Evolutionary conservation across 2,329 filamentous ascomycete species (phyloP), one percentile per base, ranked within the genome.

Genomic region (Bipolaris cookei): DNA sequence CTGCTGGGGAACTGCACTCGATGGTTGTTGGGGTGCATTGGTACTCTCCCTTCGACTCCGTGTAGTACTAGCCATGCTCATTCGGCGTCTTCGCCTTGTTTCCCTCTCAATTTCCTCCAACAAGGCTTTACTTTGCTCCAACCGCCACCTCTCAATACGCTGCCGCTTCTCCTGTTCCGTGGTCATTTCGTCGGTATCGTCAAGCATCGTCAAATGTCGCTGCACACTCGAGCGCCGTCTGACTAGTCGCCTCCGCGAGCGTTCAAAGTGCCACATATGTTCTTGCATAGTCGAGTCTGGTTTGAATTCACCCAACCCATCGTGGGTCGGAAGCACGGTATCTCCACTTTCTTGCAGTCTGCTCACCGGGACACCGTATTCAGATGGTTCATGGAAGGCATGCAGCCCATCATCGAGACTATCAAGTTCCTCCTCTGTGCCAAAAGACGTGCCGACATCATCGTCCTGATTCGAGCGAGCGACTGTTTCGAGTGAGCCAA

Each of bases 371-470:
- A 70, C 64, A 39, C 70, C 69, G 51, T 70, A 67, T 23, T 77
- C 71, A 1, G 79, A 81, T 14, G 84, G 81, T 42, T 91, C 87
- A 49, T 92, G 87, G 72, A 97, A 97, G 41, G 92, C 93, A 63
- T 93, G 90, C 1, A 98, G 82, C 51, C 96, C 93, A 71, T 94
- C 93, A 74, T 98, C 94, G 38, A 98, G 83, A 72, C 92, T 97
- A 75, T 99, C 95, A 42, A 98, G 82, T 74, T 98, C 94, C 20
- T 83, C 82, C 37, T 81, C 79, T 4, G 76, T 81, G 13, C 76
- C 79, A 43, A 78, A 73, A 59, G 75, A 77, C 6, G 78, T 79
- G 11, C 72, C 65, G 57, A 76, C 73, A 38, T 78, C 77, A 42
- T 76, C 74, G 25, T 76, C 68, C 20, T 71, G 70, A 14, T 71